A percentile compares a stretch with the other conserved stretches of the same genome.
Evolutionary conservation across 2,329 filamentous ascomycete species (phyloP).

Genomic region (Aureobasidium sp.): DNA sequence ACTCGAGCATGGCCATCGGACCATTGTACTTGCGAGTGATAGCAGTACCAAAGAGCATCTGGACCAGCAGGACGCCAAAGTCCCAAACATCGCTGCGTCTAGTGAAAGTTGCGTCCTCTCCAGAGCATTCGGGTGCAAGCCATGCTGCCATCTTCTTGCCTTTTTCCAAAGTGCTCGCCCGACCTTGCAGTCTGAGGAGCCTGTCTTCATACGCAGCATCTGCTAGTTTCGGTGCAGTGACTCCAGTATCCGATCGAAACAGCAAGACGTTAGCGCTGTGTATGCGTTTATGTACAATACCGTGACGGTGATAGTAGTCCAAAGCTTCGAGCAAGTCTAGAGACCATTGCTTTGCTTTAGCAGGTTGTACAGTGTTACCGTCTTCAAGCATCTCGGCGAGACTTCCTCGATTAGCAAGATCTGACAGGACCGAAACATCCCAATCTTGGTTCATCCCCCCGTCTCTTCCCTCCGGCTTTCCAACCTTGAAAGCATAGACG

Average conservation of each 20-base stretch:
- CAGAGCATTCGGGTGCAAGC: conserved; percentile 16
- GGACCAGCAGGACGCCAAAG: conserved; percentile 80
- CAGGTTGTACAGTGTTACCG: conserved; percentile 56
- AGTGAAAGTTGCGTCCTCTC: conserved; percentile 44
- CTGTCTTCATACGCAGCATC: conserved; percentile 61
- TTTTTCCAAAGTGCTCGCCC: neutral
- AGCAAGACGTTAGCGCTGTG: conserved; percentile 75
- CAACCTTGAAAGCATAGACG: conserved; percentile 71
- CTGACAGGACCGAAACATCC: conserved; percentile 68
- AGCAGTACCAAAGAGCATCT: conserved; percentile 87
- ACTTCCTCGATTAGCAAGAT: conserved; percentile 74
- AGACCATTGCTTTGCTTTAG: conserved; percentile 81
- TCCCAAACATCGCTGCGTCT: conserved; percentile 93
- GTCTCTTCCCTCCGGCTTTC: conserved; percentile 9
- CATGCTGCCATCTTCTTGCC: conserved; percentile 38
- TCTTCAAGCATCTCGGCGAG: conserved; percentile 75
- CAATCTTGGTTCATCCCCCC: conserved; percentile 39
- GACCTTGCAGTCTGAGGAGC: conserved; percentile 10
- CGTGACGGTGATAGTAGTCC: conserved; percentile 77
- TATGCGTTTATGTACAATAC: conserved; percentile 70
- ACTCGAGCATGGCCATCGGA: conserved; percentile 65
- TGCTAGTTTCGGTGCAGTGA: conserved; percentile 63
- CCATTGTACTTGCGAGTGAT: conserved; percentile 71
- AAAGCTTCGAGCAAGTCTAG: conserved; percentile 83
- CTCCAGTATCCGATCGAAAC: conserved; percentile 59